Evolutionary conservation across 2,329 filamentous ascomycete genomes (phyloP).

Genomic region (Ilyonectria mors-panacis): DNA sequence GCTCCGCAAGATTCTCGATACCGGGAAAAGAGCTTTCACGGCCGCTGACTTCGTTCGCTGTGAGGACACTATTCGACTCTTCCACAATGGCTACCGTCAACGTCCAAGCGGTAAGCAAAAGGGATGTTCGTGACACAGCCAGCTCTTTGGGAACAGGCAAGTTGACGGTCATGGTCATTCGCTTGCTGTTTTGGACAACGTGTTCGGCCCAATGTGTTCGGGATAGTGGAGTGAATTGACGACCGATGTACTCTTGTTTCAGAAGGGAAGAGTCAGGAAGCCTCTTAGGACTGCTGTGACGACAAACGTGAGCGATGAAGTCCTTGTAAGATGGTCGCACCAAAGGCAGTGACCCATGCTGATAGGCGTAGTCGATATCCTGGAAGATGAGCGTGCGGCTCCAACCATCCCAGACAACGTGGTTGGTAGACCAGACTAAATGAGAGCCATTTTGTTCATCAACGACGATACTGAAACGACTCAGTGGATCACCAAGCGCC

Average conservation of each 20-base stretch:
- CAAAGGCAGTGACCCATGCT: not conserved
- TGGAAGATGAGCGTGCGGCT: conserved; percentile 2
- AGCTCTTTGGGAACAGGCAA: not conserved
- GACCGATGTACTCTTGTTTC: conserved; percentile 2
- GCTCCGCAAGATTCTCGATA: conserved; percentile 4
- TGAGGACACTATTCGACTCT: not conserved
- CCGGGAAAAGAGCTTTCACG: conserved; percentile 2
- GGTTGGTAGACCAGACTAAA: conserved; percentile 4
- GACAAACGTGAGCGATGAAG: not conserved
- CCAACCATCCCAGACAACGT: conserved; percentile 2
- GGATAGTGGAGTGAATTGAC: conserved; percentile 4
- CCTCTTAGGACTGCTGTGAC: not conserved
- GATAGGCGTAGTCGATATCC: conserved; percentile 2
- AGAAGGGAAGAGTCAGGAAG: conserved; percentile 3
- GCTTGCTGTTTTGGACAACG: not conserved
- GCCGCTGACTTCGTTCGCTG: not conserved
- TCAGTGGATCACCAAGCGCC: conserved; percentile 1
- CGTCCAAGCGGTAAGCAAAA: conserved; percentile 5
- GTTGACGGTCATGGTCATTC: conserved; percentile 5
- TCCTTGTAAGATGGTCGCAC: conserved; percentile 2
- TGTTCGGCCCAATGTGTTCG: not conserved
- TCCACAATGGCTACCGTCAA: conserved; percentile 3
- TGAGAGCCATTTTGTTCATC: not conserved
- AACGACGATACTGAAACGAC: not conserved
- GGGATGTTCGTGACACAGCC: conserved; percentile 3